These are phyloP conservation scores for Shiraia bambusicola DNA, from an alignment of 2,329 filamentous ascomycete genomes.

Conservation along the genomic window DNA sequence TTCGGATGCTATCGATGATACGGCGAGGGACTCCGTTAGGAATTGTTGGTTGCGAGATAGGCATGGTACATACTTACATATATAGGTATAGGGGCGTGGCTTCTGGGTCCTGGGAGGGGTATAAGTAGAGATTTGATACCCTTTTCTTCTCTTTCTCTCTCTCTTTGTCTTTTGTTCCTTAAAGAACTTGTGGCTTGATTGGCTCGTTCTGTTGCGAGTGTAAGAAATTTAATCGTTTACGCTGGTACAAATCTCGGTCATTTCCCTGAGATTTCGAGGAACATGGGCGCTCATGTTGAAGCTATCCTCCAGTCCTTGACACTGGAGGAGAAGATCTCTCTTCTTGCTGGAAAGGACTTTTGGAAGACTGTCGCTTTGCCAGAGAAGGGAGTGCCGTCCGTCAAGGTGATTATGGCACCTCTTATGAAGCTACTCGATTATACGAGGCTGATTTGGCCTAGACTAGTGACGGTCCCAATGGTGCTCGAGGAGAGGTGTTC, in stretches of 20 bases:
- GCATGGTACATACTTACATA: slow-evolving; percentile 11
- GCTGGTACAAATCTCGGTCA: too few species aligned
- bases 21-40: slow-evolving; percentile 17
- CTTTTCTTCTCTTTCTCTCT: slow-evolving; percentile 2
- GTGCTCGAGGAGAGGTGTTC: slow-evolving; percentile 61
- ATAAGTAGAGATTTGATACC: slow-evolving; percentile 6
- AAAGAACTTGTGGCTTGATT: too few species aligned
- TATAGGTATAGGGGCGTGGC: too few species aligned
- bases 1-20: slow-evolving; percentile 9
- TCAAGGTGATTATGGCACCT: too few species aligned
- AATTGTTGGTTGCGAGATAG: background rate
- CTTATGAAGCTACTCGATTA: too few species aligned
- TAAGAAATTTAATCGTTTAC: background rate
- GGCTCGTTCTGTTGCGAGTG: too few species aligned
- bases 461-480: slow-evolving; percentile 68
- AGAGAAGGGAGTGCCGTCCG: background rate
- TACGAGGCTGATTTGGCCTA: too few species aligned
- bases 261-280: background rate
- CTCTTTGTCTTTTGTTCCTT: too few species aligned
- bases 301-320: background rate
- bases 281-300: slow-evolving; percentile 19
- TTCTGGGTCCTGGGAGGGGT: background rate
- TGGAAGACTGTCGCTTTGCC: background rate
- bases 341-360: slow-evolving; percentile 1
- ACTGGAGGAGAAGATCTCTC: background rate